These are phyloP conservation scores for Aspergillus ostianus DNA, from an alignment of 495 filamentous ascomycete species.

Conservation along the genomic window DNA sequence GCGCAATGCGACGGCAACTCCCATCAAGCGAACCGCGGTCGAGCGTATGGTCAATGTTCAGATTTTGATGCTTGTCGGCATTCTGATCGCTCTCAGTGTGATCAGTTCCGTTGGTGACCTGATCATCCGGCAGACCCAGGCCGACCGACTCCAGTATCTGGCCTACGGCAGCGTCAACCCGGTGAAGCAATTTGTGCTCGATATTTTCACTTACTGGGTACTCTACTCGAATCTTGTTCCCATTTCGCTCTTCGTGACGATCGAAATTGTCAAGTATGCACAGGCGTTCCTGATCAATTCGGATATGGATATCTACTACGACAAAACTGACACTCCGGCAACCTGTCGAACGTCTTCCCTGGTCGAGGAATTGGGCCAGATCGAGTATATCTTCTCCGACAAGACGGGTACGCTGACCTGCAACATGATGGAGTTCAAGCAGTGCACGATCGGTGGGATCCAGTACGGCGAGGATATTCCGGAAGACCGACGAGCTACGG, in stretches of 20 bases:
- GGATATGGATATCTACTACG: slow-evolving; percentile 97
- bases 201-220: slow-evolving; percentile 98
- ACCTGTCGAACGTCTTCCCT: slow-evolving; percentile 94
- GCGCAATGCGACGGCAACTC: slow-evolving; percentile 95
- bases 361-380: slow-evolving; percentile 96
- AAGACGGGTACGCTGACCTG: slow-evolving; percentile 99
- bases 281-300: slow-evolving; percentile 96
- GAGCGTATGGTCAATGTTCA: slow-evolving; percentile 91
- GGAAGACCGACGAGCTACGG: slow-evolving; percentile 81
- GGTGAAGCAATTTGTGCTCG: slow-evolving; percentile 83
- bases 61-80: slow-evolving; percentile 82
- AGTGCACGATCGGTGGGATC: slow-evolving; percentile 87
- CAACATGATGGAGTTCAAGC: slow-evolving; percentile 99
- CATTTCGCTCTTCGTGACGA: slow-evolving; percentile 95
- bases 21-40: slow-evolving; percentile 95
- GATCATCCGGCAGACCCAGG: slow-evolving; percentile 63
- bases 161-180: slow-evolving; percentile 57
- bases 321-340: slow-evolving; percentile 90
- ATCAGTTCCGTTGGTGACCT: slow-evolving; percentile 91
- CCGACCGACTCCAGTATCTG: slow-evolving; percentile 66
- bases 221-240: slow-evolving; percentile 97
- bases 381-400: slow-evolving; percentile 98
- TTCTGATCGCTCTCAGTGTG: slow-evolving; percentile 80
- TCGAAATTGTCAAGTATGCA: slow-evolving; percentile 97
- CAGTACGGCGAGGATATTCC: slow-evolving; percentile 93